phyloP scores from a whole-genome alignment of 2,329 filamentous ascomycete genomes.

The Xylaria sp. region DNA sequence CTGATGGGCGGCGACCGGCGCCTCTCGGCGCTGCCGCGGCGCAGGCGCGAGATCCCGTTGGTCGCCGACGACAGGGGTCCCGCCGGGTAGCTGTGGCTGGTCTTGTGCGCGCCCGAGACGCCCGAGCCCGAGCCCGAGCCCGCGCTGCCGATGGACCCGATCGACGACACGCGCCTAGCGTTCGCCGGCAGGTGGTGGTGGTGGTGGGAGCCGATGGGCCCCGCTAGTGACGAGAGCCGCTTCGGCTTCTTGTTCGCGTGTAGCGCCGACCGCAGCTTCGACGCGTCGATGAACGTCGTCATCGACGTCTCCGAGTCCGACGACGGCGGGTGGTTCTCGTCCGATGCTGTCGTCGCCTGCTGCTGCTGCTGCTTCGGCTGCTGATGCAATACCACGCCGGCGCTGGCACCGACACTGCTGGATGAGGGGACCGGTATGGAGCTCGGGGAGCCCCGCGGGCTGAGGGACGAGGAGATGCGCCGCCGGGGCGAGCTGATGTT shows the following conservation, averaged over 20 bases:
- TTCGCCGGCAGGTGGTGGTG: conserved; percentile 29
- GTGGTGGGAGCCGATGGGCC: no score
- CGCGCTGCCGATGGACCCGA: conserved; percentile 42
- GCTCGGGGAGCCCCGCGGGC: conserved; percentile 35
- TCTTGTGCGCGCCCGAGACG: conserved; percentile 39
- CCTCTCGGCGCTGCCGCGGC: conserved; percentile 54
- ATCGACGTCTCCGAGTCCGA: conserved; percentile 56
- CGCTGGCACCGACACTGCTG: no score
- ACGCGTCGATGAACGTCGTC: conserved; percentile 50
- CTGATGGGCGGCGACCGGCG: conserved; percentile 56
- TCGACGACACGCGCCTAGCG: conserved; percentile 50
- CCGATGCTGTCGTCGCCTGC: conserved; percentile 39
- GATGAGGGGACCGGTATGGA: conserved; percentile 37
- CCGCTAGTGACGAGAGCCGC: conserved; percentile 44
- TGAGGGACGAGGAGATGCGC: conserved; percentile 36
- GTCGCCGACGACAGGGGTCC: conserved; percentile 51
- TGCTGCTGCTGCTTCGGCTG: no score
- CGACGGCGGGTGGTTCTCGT: conserved; percentile 56
- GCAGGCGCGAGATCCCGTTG: conserved; percentile 59
- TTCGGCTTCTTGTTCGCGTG: conserved; percentile 54
- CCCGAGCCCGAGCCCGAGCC: no score
- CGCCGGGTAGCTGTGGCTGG: conserved; percentile 40
- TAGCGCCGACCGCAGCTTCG: conserved; percentile 58
- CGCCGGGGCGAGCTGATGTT: conserved; percentile 54
- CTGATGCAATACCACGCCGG: no score